Evolutionary conservation across 2,329 filamentous ascomycete genomes (phyloP), one percentile per base, ranked within the genome.

Genomic region (Rhinocladiella similis): DNA sequence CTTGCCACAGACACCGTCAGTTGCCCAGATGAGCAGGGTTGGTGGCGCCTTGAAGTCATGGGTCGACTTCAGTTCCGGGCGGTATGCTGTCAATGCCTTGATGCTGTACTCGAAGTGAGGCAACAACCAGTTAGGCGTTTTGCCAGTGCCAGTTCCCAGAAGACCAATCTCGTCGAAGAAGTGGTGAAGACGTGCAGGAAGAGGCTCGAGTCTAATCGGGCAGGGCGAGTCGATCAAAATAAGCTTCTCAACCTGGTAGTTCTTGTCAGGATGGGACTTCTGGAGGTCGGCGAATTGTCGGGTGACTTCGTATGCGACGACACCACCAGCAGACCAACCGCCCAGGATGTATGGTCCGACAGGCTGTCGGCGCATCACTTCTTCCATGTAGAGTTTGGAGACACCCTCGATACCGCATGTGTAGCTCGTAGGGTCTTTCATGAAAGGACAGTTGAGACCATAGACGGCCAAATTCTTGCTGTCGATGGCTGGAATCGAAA

Each of bases 141-240:
- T 73, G 20, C 69, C 67, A 35, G 73, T 73, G 47, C 73, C 74
- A 41, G 73, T 71, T 13, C 76, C 77, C 52, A 82, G 77, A 39
- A 82, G 68, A 22, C 75, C 75, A 42, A 78, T 71, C 7, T 69
- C 68, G 55, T 78, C 72, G 62, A 78, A 80, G 70, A 77, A 80
- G 54, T 76, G 70, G 65, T 81, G 79, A 14, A 81, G 70, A 29
- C 74, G 73, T 18, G 71, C 68, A 2, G 88, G 88, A 1, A 89
- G 80, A 18, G 84, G 84, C 71, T 90, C 84, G 6, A 91, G 83
- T 6, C 83, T 84, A 57, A 85, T 74, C 1, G 85, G 85, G 65
- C 80, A 84, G 1, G 86, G 85, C 0, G 83, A 77, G 65, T 89
- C 86, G 56, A 89, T 82, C 48, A 88, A 72, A 56, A 88, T 75